Base-by-base conservation (phyloP, 129 eudicot species). In the Lactuca sativa region DNA sequence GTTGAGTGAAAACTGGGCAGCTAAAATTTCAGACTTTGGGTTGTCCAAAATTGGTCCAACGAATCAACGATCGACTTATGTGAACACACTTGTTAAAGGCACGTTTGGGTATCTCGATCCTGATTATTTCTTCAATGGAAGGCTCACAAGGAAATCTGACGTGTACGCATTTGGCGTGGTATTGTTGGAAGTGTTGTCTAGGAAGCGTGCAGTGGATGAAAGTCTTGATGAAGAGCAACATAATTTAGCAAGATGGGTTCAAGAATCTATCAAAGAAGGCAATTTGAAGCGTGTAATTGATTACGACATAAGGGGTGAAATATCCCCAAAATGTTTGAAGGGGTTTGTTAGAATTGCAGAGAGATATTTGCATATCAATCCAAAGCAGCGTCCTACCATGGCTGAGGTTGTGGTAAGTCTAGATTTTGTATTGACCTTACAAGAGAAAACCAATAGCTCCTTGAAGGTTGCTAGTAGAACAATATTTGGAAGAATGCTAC, bases 181-280 rank as follows among this genome's bases (percentile, higher is more conserved):
- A 2, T 67, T 75, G 54, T 38, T 75, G 2, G 74, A 75, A 59
- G 80, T 75, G 55, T 37, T 75, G 44, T 75, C 74, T 67, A 40
- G 69, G 62, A 76, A 56, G 31, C 80, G 74, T 47, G 80, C 74
- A 1, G 74, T 75, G 62, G 30, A 25, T 25, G 30, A 0, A 25
- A 25, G 30, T 25, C 30, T 25, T 25, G 30, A 25, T 25, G 30
- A 69, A 67, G 48, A 18, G 6, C 18, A 75, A 55, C 37, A 75
- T 48, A 56, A 65, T 75, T 67, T 80, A 71, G 80, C 64, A 9
- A 16, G 30, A 37, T 81, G 85, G 85, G 85, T 36, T 14, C 74
- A 49, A 53, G 75, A 81, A 6, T 51, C 40, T 15, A 75, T 81
- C 14, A 58, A 58, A 47, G 74, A 75, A 40, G 78, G 78, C 7